A percentile compares a stretch with the other conserved stretches of the same genome.
phyloP scores from a whole-genome alignment of 306 rosid species.

The Nissolia schottii region DNA sequence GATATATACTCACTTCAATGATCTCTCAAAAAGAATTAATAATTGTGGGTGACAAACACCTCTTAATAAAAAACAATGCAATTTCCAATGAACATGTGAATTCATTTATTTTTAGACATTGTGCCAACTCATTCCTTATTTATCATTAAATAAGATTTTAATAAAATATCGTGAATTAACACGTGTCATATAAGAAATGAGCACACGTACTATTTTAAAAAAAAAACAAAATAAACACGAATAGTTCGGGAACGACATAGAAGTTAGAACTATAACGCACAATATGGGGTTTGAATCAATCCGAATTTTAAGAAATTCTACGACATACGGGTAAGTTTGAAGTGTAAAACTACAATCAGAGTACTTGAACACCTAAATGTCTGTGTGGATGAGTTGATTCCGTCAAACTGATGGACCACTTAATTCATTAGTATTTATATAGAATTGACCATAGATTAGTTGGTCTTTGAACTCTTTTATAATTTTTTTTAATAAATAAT shows the following conservation, averaged over 20 bases:
- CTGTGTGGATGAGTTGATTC: background rate
- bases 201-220: too few species aligned
- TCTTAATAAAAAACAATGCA: too few species aligned
- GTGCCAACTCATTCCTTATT: too few species aligned
- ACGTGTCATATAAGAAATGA: too few species aligned
- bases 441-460: constrained; percentile 33
- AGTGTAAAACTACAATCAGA: constrained; percentile 6
- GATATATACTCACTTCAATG: too few species aligned
- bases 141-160: too few species aligned
- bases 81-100: too few species aligned
- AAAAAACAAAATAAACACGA: too few species aligned
- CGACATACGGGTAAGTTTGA: background rate
- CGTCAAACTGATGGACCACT: constrained; percentile 6
- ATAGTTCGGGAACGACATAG: background rate
- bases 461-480: background rate
- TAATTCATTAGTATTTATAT: background rate
- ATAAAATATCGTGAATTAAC: too few species aligned
- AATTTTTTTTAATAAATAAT: background rate
- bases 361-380: background rate
- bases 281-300: background rate
- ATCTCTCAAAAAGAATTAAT: too few species aligned
- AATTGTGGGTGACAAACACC: too few species aligned
- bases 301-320: background rate
- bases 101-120: too few species aligned
- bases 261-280: background rate